Conservation (phyloP, 2,329 filamentous ascomycete genomes). For the Verticillium klebahnii region DNA sequence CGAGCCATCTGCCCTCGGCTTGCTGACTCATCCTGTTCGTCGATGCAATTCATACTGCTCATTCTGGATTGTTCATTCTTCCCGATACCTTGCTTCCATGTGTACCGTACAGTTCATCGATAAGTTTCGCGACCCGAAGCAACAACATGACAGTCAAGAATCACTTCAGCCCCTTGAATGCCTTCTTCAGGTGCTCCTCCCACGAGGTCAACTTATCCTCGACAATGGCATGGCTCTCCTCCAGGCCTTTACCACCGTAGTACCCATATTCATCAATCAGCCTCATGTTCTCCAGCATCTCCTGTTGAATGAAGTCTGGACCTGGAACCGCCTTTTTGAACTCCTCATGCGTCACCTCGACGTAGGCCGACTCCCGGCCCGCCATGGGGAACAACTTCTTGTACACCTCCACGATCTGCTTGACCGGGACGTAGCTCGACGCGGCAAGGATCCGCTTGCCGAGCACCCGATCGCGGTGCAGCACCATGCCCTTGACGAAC, state of each 20-base stretch:
- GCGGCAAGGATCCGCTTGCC: conserved; percentile 31
- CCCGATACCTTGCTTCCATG: not conserved
- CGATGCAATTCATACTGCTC: not conserved
- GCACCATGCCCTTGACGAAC: conserved; percentile 25
- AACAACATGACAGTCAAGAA: not conserved
- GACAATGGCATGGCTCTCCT: conserved; percentile 25
- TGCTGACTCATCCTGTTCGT: not conserved
- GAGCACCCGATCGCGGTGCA: conserved; percentile 14
- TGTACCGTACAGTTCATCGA: not conserved
- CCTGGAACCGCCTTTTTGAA: not conserved
- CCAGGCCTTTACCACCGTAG: conserved; percentile 28
- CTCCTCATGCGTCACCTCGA: conserved; percentile 2
- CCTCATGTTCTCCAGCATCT: conserved; percentile 37
- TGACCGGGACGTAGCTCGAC: conserved; percentile 28
- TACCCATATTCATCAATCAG: conserved; percentile 37
- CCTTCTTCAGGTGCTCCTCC: conserved; percentile 30
- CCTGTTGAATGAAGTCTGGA: conserved; percentile 22
- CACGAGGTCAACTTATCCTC: conserved; percentile 31
- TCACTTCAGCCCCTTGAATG: conserved; percentile 31
- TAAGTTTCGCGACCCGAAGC: not conserved
- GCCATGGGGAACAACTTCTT: conserved; percentile 25
- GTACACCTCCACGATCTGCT: conserved; percentile 22
- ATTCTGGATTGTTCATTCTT: not conserved
- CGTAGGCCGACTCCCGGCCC: conserved; percentile 27
- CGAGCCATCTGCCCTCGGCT: not conserved